Evolutionary conservation across 1,284 basidiomycete genomes (phyloP), one percentile per base, ranked within the genome.

Genomic region (Ceratobasidium sp.): DNA sequence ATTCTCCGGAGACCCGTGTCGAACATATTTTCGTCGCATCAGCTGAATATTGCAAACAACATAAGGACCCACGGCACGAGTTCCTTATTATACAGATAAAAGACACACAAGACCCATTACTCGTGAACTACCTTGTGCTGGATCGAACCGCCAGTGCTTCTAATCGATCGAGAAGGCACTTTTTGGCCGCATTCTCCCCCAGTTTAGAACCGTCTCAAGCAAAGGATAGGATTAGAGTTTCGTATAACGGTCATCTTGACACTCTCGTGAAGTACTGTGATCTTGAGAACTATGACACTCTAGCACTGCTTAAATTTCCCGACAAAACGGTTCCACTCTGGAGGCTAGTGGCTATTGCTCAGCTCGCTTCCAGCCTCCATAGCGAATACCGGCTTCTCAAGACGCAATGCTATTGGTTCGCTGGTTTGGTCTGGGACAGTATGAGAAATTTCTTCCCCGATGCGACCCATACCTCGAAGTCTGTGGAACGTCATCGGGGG

Each of bases 401-500:
- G n/a, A 40, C 5, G 33, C 70, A 61, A 40, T 60, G 70, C 58
- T 61, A 72, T 51, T 72, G 70, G 70, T 72, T 23, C 26, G 70
- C 70, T 9, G 44, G 55, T 23, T 60, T 60, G 70, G 20, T 72
- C 15, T 72, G 70, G 70, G 70, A 72, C 18, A 26, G 33, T 40
- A 61, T 49, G 55, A 33, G 60, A 18, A 39, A 26, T 3, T 10
- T 72, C 9, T 7, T 23, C 15, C 46, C 51, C 56, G n/a, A n/a
- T 18, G 67, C 23, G 18, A 33, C 33, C 33, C 33, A 33, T 33
- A 33, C 33, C 33, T 33, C 33, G 33, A 33, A 33, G 33, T 33
- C 33, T 33, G 33, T 33, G 33, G 33, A 33, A 33, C 33, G 33
- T 33, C 33, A 33, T 33, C 33, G 33, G 33, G 33, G 33, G 33